These are phyloP conservation scores for Eremochloa ophiuroides DNA, from an alignment of 176 grass and related monocot genomes.

Conservation along the genomic window DNA sequence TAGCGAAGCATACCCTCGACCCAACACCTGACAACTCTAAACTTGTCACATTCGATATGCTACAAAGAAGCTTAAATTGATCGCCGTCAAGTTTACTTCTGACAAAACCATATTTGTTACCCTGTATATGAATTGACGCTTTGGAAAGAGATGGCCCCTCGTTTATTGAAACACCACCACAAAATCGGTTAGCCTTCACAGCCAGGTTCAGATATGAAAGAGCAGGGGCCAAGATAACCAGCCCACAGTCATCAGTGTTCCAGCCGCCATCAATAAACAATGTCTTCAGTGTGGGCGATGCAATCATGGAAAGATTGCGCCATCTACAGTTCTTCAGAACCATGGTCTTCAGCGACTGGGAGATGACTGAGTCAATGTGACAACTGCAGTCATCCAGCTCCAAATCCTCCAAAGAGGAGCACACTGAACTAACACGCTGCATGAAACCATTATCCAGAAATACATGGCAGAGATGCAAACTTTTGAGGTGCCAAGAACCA, in stretches of 20 bases:
- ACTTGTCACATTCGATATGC: background rate
- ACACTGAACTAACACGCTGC: background rate
- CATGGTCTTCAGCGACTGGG: background rate
- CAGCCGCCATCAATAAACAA: background rate
- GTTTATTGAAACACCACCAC: background rate
- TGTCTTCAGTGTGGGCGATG: background rate
- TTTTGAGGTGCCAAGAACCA: background rate
- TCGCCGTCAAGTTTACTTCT: background rate
- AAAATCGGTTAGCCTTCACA: background rate
- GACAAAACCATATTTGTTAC: fast-evolving
- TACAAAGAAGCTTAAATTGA: background rate
- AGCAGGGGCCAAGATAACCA: constrained; percentile 2
- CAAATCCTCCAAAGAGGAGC: background rate
- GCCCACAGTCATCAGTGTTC: background rate
- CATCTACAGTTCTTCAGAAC: background rate
- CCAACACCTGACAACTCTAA: background rate
- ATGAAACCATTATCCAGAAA: background rate
- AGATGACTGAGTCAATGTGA: background rate
- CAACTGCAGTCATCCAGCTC: background rate
- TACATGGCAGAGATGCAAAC: background rate
- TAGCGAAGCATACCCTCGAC: background rate
- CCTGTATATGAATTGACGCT: background rate
- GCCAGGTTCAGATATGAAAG: background rate
- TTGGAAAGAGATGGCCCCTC: background rate
- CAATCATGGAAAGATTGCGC: background rate